Base-by-base conservation (phyloP, 1,284 basidiomycete species). In the Boletus sp. region DNA sequence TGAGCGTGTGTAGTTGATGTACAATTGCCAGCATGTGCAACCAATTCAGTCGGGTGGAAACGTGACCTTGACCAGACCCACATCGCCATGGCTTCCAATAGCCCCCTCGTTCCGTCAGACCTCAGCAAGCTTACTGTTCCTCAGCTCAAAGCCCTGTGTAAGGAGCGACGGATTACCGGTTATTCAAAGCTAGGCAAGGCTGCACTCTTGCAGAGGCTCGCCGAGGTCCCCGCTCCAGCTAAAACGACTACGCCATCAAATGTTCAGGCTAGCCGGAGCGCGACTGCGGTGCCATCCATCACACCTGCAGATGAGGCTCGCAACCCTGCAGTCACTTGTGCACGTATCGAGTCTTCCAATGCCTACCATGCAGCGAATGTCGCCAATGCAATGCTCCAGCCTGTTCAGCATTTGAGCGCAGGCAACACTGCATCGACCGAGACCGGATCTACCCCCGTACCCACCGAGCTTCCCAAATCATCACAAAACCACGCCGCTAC, bases 131-230 rank as follows among this genome's bases (percentile, higher is more conserved):
- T 81, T 2, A 83, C 78, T 5, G 79, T 84, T 8, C 62, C 78
- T 34, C 80, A 82, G 55, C 72, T 88, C 19, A 85, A 80, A 58
- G 73, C 72, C 2, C 52, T 86, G 17, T 88, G 83, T 66, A 88
- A 83, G 59, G 82, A 82, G 46, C 73, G 67, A 43, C 68, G 72
- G 17, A 68, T 88, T 17, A 59, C 69, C 29, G 81, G 81, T 0
- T 88, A 85, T 59, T 84, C 82, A 8, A 88, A 84, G 59, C 75
- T 86, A 10, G 60, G 66, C 25, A 87, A 87, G 61, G 64, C 70
- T 45, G 76, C 71, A 3, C 70, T 88, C 22, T 60, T 88, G 17
- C 69, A 74, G 51, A 82, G 74, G 57, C 68, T 86, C 10, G 47
- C 41, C 1, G 47, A 50, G 4, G 33, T 41, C 20, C 9, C 25